Conservation (phyloP, 208 protist genomes). For the Endotrypanum monterogeii region DNA sequence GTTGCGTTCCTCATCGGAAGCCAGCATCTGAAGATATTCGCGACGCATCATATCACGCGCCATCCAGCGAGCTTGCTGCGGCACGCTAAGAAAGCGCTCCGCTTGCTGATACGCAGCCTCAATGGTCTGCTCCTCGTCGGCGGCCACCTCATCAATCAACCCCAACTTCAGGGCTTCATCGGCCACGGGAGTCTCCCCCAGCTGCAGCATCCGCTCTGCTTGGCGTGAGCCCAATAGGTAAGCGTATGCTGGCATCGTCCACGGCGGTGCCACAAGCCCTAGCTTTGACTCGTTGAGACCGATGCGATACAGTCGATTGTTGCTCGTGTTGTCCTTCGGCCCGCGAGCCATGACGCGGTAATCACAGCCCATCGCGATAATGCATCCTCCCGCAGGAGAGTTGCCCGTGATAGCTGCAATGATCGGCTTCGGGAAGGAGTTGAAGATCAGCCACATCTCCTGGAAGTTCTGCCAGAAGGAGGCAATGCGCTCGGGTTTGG, state of each 20-base stretch:
- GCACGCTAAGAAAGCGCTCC: conserved; percentile 65
- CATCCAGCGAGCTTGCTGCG: conserved; percentile 80
- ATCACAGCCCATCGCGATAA: conserved; percentile 78
- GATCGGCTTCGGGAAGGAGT: conserved; percentile 80
- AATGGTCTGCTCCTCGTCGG: conserved; percentile 44
- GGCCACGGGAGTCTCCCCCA: conserved; percentile 71
- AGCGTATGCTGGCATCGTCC: conserved; percentile 74
- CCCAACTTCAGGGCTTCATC: conserved; percentile 65
- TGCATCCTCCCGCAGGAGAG: conserved; percentile 74
- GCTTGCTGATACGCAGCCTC: conserved; percentile 56
- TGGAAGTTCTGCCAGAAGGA: conserved; percentile 77
- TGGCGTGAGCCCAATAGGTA: conserved; percentile 65
- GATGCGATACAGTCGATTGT: conserved; percentile 66
- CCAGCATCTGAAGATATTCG: conserved; percentile 73
- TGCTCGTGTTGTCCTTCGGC: conserved; percentile 43
- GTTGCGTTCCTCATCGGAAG: conserved; percentile 70
- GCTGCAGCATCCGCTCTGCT: conserved; percentile 80
- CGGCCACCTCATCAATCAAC: conserved; percentile 67
- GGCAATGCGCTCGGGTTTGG: conserved; percentile 59
- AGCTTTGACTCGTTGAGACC: conserved; percentile 85
- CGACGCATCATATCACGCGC: conserved; percentile 81
- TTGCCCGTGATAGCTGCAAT: conserved; percentile 82
- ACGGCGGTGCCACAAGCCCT: conserved; percentile 65
- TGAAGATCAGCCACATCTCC: conserved; percentile 83
- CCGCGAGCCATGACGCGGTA: conserved; percentile 77